Conservation (phyloP, 73 alveolate species). For the Breviolum minutum region DNA sequence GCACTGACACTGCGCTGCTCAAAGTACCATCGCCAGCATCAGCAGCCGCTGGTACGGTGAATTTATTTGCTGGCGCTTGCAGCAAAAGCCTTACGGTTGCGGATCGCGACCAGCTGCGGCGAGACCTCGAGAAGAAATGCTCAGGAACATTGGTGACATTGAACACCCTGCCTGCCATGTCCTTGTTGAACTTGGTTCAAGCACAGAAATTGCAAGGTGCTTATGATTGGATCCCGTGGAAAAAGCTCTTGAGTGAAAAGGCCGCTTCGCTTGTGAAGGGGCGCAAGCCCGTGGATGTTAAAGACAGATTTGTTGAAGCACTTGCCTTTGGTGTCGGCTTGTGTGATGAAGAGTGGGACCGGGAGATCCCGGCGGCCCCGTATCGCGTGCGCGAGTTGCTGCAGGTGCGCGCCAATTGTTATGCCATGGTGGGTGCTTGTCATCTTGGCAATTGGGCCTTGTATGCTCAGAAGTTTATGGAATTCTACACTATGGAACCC, state of each 20-base stretch:
- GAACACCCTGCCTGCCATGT: background rate
- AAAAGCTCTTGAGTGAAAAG: background rate
- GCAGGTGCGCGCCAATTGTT: constrained; percentile 16
- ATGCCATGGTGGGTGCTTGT: constrained; percentile 22
- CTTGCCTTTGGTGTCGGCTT: background rate
- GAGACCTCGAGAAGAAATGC: constrained; percentile 10
- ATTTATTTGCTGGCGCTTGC: background rate
- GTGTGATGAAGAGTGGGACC: background rate
- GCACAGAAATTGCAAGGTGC: background rate
- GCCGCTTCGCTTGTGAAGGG: background rate
- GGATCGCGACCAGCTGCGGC: background rate
- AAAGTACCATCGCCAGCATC: background rate
- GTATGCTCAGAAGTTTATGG: background rate
- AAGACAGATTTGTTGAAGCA: background rate
- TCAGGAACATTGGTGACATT: background rate
- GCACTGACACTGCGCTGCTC: background rate
- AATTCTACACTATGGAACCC: background rate
- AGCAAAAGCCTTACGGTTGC: background rate
- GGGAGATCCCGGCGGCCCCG: constrained; percentile 14
- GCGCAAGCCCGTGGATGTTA: background rate
- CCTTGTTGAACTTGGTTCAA: background rate
- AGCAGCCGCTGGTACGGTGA: background rate
- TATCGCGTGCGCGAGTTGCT: background rate
- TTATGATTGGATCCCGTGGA: constrained; percentile 18
- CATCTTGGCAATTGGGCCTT: constrained; percentile 31